Percentiles rank a stretch among this genome's conserved stretches.
Evolutionary conservation across 2,329 filamentous ascomycete species (phyloP).

Genomic region (Pochonia chlamydosporia): DNA sequence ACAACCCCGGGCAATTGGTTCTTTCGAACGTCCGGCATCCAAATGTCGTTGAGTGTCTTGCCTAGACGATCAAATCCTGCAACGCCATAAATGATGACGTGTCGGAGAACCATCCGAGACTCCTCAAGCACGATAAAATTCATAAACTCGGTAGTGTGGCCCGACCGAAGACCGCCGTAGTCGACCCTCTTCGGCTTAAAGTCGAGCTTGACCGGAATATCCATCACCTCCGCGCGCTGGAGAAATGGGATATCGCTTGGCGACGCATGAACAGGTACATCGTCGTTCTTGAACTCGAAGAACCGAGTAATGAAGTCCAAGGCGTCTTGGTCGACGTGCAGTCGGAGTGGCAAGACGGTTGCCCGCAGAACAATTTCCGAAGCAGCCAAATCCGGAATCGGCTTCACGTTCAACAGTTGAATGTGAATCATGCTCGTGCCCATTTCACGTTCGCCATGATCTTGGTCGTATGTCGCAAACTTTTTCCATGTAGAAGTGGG

Average conservation of each 20-base stretch:
- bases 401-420: conserved; percentile 82
- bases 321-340: conserved; percentile 96
- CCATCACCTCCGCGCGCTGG: conserved; percentile 81
- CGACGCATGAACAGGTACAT: conserved; percentile 45
- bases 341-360: conserved; percentile 72
- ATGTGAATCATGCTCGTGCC: conserved; percentile 86
- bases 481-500: conserved; percentile 98
- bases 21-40: conserved; percentile 86
- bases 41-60: conserved; percentile 87
- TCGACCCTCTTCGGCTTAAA: conserved; percentile 99
- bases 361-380: conserved; percentile 82
- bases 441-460: conserved; percentile 79
- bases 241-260: conserved; percentile 77
- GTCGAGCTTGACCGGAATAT: conserved; percentile 76
- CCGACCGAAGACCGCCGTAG: conserved; percentile 85
- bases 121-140: conserved; percentile 93
- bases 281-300: conserved; percentile 93
- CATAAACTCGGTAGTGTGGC: conserved; percentile 96
- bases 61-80: conserved; percentile 87
- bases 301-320: conserved; percentile 96
- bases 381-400: conserved; percentile 75
- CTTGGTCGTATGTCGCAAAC: conserved; percentile 89
- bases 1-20: conserved; percentile 88
- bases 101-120: conserved; percentile 77
- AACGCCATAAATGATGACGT: conserved; percentile 88